Conservation (phyloP, 441 rosid species). For the Corymbia calophylla region DNA sequence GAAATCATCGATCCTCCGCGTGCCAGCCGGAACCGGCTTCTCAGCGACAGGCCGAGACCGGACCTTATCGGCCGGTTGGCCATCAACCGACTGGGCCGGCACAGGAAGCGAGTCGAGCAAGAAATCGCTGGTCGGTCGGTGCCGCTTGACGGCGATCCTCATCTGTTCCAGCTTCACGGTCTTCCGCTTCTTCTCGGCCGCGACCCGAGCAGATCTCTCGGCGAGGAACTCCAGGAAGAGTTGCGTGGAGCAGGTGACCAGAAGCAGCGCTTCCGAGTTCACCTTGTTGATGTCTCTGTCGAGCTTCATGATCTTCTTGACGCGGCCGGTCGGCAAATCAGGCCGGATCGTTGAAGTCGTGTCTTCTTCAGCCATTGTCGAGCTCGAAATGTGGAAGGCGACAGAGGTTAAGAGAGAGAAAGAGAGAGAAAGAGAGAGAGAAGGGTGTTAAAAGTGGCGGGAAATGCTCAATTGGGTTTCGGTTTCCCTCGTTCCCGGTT, state of each 20-base stretch:
- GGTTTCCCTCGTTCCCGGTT: not conserved
- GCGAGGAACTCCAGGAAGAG: constrained; percentile 67
- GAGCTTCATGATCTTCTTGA: constrained; percentile 75
- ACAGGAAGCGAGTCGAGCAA: constrained; percentile 79
- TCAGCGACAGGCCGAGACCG: constrained; percentile 11
- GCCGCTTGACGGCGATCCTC: constrained; percentile 64
- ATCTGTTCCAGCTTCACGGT: constrained; percentile 61
- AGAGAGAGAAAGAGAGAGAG: not conserved
- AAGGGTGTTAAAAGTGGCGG: not conserved
- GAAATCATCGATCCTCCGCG: constrained; percentile 61
- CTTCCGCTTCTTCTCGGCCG: constrained; percentile 68
- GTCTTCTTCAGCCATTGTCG: constrained; percentile 65
- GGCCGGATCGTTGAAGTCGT: constrained; percentile 19
- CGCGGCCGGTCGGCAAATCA: constrained; percentile 56
- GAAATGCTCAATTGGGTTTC: not conserved
- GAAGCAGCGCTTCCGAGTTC: constrained; percentile 63
- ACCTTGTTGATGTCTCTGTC: constrained; percentile 77
- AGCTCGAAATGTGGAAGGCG: not conserved
- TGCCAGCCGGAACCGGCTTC: constrained; percentile 34
- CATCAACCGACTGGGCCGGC: constrained; percentile 30
- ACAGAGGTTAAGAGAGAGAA: not conserved
- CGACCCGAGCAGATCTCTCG: constrained; percentile 51
- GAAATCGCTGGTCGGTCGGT: constrained; percentile 77
- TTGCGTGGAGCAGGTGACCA: constrained; percentile 45
- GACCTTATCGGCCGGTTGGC: constrained; percentile 6